These are phyloP conservation scores for Aspergillus eucalypticola DNA, from an alignment of 2,329 filamentous ascomycete species.

Conservation along the genomic window DNA sequence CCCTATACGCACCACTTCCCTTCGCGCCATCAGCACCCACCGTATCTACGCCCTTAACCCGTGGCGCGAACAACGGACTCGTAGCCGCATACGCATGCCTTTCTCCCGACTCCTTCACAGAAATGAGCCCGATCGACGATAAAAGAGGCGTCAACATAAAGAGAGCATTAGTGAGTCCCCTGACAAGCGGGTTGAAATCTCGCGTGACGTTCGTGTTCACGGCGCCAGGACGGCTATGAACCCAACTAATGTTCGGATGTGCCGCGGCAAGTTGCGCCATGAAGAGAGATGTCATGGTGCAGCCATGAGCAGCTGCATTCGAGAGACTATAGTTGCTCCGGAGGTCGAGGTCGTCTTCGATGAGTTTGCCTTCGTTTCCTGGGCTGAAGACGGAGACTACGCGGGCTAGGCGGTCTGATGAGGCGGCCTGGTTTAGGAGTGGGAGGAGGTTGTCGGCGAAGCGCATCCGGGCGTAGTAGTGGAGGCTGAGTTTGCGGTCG, in stretches of 20 bases:
- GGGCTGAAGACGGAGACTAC: slow-evolving; percentile 45
- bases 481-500: slow-evolving; percentile 49
- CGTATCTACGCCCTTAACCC: slow-evolving; percentile 8
- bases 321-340: slow-evolving; percentile 35
- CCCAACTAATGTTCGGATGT: slow-evolving; percentile 31
- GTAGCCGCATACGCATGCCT: slow-evolving; percentile 46
- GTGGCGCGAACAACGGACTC: slow-evolving; percentile 30
- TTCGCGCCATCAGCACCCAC: slow-evolving; percentile 16
- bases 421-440: slow-evolving; percentile 28
- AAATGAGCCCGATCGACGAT: background rate
- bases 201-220: slow-evolving; percentile 42
- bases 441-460: slow-evolving; percentile 47
- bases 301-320: slow-evolving; percentile 41
- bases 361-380: slow-evolving; percentile 37
- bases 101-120: slow-evolving; percentile 43
- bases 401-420: slow-evolving; percentile 28
- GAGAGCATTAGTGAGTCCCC: slow-evolving; percentile 21
- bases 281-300: slow-evolving; percentile 41
- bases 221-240: slow-evolving; percentile 45
- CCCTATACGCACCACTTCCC: slow-evolving; percentile 21
- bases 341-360: slow-evolving; percentile 46
- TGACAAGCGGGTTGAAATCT: slow-evolving; percentile 19
- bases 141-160: slow-evolving; percentile 11
- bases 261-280: slow-evolving; percentile 35
- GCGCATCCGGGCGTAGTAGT: slow-evolving; percentile 50